phyloP scores from a whole-genome alignment of 108 stramenopile species.

The Nannochloropsis salina region DNA sequence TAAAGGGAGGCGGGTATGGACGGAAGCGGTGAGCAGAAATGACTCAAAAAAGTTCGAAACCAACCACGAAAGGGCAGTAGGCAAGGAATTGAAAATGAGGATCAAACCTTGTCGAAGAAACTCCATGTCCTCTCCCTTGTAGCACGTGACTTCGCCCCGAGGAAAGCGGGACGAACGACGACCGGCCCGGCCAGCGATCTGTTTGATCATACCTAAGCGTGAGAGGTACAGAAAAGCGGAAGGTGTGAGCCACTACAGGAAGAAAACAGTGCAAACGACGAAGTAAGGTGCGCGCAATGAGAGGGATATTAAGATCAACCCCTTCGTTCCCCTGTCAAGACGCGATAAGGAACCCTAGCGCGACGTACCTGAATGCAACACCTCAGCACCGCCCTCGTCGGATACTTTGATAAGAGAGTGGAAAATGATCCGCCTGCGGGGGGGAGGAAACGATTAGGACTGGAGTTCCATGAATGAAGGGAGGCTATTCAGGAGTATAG shows the following conservation, averaged over 20 bases:
- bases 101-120: background rate
- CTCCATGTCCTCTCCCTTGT: background rate
- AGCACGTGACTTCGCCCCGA: background rate
- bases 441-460: conserved; percentile 29
- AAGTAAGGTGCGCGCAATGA: no score
- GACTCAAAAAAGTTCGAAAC: background rate
- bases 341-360: background rate
- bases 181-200: conserved; percentile 85
- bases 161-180: conserved; percentile 43
- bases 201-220: conserved; percentile 58
- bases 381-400: conserved; percentile 10
- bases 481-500: conserved; percentile 45
- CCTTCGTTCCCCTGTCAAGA: no score
- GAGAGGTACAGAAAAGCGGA: background rate
- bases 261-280: background rate
- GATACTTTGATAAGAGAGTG: background rate
- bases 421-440: background rate
- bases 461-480: background rate
- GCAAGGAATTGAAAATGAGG: background rate
- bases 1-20: background rate
- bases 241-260: background rate
- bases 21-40: background rate
- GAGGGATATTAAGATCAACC: no score
- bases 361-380: background rate
- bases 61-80: background rate